Evolutionary conservation across 106 monocot species (phyloP).

Genomic region (Gastrodia elata): DNA sequence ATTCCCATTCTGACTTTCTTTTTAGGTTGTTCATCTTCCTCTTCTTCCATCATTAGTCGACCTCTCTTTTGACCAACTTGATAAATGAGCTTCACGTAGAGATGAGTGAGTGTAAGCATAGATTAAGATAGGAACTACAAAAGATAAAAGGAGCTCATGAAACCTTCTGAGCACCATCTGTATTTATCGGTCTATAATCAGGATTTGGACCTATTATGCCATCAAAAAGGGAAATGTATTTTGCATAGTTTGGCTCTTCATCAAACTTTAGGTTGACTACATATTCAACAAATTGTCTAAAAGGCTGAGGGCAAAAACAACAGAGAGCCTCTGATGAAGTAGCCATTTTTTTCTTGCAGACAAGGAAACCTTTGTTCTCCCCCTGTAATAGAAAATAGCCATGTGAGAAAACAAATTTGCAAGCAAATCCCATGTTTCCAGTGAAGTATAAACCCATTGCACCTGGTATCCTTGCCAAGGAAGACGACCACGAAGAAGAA

Average conservation of each 20-base stretch:
- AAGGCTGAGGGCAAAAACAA: conserved; percentile 64
- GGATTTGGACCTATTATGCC: conserved; percentile 67
- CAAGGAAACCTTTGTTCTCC: conserved; percentile 83
- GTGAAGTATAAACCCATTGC: neutral
- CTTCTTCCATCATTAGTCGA: conserved; percentile 46
- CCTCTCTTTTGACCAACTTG: conserved; percentile 93
- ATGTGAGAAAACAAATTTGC: conserved; percentile 8
- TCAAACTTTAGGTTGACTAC: conserved; percentile 86
- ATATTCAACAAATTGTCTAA: conserved; percentile 70
- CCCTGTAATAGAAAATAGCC: conserved; percentile 31
- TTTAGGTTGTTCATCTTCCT: conserved; percentile 78
- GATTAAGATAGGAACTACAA: neutral
- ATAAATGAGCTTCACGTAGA: conserved; percentile 37
- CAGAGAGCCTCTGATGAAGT: conserved; percentile 74
- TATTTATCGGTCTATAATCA: conserved; percentile 66
- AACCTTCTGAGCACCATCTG: conserved; percentile 87
- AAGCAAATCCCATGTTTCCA: neutral
- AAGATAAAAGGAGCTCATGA: neutral
- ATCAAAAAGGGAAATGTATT: conserved; percentile 81
- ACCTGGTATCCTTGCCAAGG: conserved; percentile 97
- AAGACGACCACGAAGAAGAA: conserved; percentile 70
- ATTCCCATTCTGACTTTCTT: conserved; percentile 82
- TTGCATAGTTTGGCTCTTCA: conserved; percentile 88
- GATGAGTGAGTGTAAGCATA: conserved; percentile 2
- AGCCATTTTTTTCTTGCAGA: conserved; percentile 89